Conservation (phyloP, 2,329 filamentous ascomycete genomes). For the Diaporthe ampelina region DNA sequence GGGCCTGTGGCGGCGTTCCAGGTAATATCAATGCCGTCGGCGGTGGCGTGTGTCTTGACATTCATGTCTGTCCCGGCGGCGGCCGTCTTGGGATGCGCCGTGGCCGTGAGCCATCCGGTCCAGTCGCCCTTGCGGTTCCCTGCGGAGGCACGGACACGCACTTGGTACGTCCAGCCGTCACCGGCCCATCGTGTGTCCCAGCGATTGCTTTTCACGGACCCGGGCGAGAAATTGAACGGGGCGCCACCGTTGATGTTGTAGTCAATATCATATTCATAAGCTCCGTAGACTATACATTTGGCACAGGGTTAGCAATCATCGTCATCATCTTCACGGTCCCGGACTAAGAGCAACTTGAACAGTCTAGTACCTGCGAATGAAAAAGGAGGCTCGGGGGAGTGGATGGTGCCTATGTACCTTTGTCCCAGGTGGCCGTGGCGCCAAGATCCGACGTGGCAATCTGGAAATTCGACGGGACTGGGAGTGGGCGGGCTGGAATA, state of each 20-base stretch:
- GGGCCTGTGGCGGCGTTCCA: background rate
- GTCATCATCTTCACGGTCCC: background rate
- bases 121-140: background rate
- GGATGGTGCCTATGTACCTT: background rate
- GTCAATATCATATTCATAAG: slow-evolving; percentile 1
- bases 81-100: background rate
- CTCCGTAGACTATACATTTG: background rate
- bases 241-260: slow-evolving; percentile 1
- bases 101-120: background rate
- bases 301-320: background rate
- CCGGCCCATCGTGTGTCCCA: background rate
- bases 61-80: background rate
- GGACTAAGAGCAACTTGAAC: no score
- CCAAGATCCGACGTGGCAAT: background rate
- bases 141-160: background rate
- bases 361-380: background rate
- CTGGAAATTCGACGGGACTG: slow-evolving; percentile 11
- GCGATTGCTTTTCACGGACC: slow-evolving; percentile 2
- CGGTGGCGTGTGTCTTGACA: background rate
- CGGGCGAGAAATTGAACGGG: background rate
- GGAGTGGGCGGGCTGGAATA: background rate
- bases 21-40: background rate
- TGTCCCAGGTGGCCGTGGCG: slow-evolving; percentile 17
- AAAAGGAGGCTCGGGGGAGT: background rate
- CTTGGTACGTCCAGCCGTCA: background rate